phyloP scores from a whole-genome alignment of 306 rosid genomes.

The Medicago ruthenica region DNA sequence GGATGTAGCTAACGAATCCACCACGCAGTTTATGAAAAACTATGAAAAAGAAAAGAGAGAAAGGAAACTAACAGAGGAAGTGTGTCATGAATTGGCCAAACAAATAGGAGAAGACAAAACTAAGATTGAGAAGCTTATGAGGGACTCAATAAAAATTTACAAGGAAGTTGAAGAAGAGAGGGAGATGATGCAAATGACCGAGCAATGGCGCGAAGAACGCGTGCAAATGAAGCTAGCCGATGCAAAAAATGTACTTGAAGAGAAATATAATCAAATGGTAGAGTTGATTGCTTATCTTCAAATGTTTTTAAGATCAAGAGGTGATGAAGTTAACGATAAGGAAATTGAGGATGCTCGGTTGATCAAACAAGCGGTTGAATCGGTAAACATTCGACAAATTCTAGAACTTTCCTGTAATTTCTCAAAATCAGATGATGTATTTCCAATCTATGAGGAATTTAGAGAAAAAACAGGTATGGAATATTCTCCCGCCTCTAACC shows the following conservation, averaged over 20 bases:
- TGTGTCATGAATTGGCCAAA: constrained; percentile 52
- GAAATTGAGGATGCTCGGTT: constrained; percentile 52
- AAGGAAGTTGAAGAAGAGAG: constrained; percentile 72
- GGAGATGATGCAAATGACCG: constrained; percentile 63
- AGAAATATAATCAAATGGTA: constrained; percentile 57
- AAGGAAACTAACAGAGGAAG: constrained; percentile 54
- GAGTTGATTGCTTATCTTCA: constrained; percentile 51
- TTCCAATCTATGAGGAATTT: constrained; percentile 35
- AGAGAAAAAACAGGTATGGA: background rate
- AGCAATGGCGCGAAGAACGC: constrained; percentile 76
- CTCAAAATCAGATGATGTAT: constrained; percentile 37
- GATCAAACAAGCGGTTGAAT: constrained; percentile 51
- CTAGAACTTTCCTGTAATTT: constrained; percentile 47
- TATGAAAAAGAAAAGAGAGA: constrained; percentile 56
- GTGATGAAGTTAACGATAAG: constrained; percentile 40
- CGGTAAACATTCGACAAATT: constrained; percentile 44
- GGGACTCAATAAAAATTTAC: constrained; percentile 42
- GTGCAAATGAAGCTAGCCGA: constrained; percentile 74
- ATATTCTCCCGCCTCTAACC: background rate
- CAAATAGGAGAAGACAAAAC: constrained; percentile 58
- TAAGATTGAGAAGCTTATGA: constrained; percentile 46
- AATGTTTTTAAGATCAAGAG: constrained; percentile 51
- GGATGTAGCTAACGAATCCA: constrained; percentile 46
- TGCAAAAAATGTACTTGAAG: constrained; percentile 66
- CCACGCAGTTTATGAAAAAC: constrained; percentile 44